These are phyloP conservation scores for Pseudogymnoascus sp. DNA, from an alignment of 2,329 filamentous ascomycete genomes.

Conservation along the genomic window DNA sequence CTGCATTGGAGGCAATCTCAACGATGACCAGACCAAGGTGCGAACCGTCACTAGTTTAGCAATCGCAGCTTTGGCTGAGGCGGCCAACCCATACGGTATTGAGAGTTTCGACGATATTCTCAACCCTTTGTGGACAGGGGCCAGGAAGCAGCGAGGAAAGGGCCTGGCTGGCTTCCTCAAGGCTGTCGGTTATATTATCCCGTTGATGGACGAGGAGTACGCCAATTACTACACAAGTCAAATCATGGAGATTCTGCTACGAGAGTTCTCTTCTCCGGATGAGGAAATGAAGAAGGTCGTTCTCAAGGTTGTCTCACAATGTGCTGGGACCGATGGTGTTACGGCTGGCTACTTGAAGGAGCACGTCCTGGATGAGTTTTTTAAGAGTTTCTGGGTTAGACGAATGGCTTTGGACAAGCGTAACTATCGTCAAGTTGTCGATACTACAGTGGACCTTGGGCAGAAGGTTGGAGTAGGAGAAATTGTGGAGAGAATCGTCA, in stretches of 20 bases:
- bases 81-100: slow-evolving; percentile 96
- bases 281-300: slow-evolving; percentile 99
- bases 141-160: slow-evolving; percentile 92
- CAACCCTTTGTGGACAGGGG: slow-evolving; percentile 94
- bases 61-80: slow-evolving; percentile 90
- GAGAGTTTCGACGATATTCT: slow-evolving; percentile 98
- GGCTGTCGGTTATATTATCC: slow-evolving; percentile 96
- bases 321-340: slow-evolving; percentile 87
- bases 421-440: slow-evolving; percentile 95
- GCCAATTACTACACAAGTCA: slow-evolving; percentile 98
- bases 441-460: slow-evolving; percentile 93
- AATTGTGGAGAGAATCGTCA: slow-evolving; percentile 87
- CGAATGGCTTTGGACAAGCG: slow-evolving; percentile 96
- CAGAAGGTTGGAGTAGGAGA: slow-evolving; percentile 97
- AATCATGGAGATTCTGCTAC: slow-evolving; percentile 96
- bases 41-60: slow-evolving; percentile 92
- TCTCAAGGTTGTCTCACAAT: slow-evolving; percentile 93
- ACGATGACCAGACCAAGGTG: slow-evolving; percentile 97
- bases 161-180: slow-evolving; percentile 93
- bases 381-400: slow-evolving; percentile 97
- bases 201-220: slow-evolving; percentile 98
- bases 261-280: slow-evolving; percentile 93
- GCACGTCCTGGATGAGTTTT: slow-evolving; percentile 90
- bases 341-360: slow-evolving; percentile 93
- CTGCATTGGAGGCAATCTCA: slow-evolving; percentile 90